A percentile compares a stretch with the other conserved stretches of the same genome.
phyloP scores from a whole-genome alignment of 305 asterid genomes.

The Fraxinus velutina region DNA sequence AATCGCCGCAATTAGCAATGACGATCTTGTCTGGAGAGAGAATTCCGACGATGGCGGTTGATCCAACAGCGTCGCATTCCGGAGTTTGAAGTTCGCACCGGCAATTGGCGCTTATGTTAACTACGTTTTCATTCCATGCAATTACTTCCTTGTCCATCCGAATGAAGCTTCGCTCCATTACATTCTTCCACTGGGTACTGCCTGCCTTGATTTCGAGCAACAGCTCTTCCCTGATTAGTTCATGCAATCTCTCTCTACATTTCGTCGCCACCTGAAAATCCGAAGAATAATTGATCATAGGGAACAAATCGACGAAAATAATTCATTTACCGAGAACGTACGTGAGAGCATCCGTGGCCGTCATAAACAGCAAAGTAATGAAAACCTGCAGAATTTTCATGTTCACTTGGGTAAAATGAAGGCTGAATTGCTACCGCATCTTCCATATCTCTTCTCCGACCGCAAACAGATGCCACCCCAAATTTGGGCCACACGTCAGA shows the following conservation, averaged over 20 bases:
- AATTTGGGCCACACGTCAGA: slow-evolving; percentile 33
- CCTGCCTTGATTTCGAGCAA: slow-evolving; percentile 25
- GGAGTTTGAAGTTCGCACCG: slow-evolving; percentile 65
- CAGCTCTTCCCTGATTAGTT: slow-evolving; percentile 59
- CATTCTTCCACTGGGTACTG: slow-evolving; percentile 37
- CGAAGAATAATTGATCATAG: neutral
- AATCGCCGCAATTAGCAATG: slow-evolving; percentile 76
- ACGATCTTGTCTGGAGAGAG: slow-evolving; percentile 46
- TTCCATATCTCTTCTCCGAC: slow-evolving; percentile 74
- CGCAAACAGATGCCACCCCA: slow-evolving; percentile 62
- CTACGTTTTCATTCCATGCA: slow-evolving; percentile 29
- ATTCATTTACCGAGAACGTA: slow-evolving; percentile 18
- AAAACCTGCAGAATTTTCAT: slow-evolving; percentile 14
- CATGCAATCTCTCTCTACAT: slow-evolving; percentile 66
- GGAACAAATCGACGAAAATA: neutral
- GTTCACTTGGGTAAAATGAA: slow-evolving; percentile 32
- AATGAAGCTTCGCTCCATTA: slow-evolving; percentile 60
- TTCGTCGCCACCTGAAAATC: slow-evolving; percentile 52
- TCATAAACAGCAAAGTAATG: slow-evolving; percentile 73
- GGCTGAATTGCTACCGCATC: slow-evolving; percentile 67
- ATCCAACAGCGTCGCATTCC: slow-evolving; percentile 63
- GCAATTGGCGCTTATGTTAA: slow-evolving; percentile 29
- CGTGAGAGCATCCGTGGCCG: slow-evolving; percentile 90
- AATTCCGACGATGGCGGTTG: slow-evolving; percentile 69
- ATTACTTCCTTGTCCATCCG: slow-evolving; percentile 68